A percentile compares a stretch with the other conserved stretches of the same genome.
Evolutionary conservation across 2,329 filamentous ascomycete species (phyloP).

Genomic region (Phymatotrichopsis omnivora): DNA sequence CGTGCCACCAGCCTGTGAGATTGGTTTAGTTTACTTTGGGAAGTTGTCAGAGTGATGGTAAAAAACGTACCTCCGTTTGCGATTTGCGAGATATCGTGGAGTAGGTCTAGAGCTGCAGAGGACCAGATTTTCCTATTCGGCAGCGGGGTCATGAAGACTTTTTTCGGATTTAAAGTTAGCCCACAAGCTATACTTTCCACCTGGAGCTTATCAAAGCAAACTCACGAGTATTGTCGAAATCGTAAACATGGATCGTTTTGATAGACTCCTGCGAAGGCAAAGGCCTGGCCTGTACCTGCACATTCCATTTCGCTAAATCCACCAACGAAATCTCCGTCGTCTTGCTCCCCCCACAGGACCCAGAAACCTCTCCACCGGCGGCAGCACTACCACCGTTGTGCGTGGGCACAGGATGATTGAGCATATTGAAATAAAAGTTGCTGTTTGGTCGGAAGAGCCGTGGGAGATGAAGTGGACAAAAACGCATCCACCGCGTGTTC

Average conservation of each 20-base stretch:
- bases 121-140: slow-evolving; percentile 87
- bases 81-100: not conserved
- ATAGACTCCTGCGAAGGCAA: slow-evolving; percentile 46
- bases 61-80: not conserved
- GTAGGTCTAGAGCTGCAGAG: slow-evolving; percentile 34
- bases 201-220: not conserved
- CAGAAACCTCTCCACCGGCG: too few relatives aligned
- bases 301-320: slow-evolving; percentile 14
- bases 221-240: slow-evolving; percentile 79
- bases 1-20: slow-evolving; percentile 75
- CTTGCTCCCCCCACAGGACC: too few relatives aligned
- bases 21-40: slow-evolving; percentile 33
- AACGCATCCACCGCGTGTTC: too few relatives aligned
- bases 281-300: slow-evolving; percentile 1
- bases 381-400: too few relatives aligned
- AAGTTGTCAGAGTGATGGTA: not conserved
- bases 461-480: too few relatives aligned
- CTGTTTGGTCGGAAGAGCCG: too few relatives aligned
- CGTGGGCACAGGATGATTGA: too few relatives aligned
- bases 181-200: slow-evolving; percentile 2
- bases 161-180: slow-evolving; percentile 20
- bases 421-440: too few relatives aligned
- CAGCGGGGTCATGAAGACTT: slow-evolving; percentile 82
- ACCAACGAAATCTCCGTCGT: slow-evolving; percentile 7
- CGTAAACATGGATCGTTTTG: slow-evolving; percentile 80